phyloP scores from a whole-genome alignment of 805 yeast species.

The Yamadazyma paraphyllophila region DNA sequence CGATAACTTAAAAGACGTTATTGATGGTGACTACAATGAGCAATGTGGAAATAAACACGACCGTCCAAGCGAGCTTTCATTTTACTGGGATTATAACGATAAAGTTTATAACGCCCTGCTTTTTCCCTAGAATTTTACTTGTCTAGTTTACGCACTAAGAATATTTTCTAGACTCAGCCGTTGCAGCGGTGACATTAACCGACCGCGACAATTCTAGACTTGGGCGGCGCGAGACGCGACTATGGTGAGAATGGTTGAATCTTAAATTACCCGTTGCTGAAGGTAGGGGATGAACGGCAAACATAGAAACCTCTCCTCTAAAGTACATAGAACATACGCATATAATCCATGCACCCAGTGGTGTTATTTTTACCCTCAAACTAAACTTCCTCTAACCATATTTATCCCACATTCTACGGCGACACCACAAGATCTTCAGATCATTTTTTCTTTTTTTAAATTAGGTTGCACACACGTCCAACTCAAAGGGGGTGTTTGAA shows the following conservation, averaged over 20 bases:
- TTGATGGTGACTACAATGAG: slow-evolving; percentile 21
- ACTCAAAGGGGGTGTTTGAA: slow-evolving; percentile 3
- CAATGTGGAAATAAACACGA: slow-evolving; percentile 22
- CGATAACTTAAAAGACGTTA: slow-evolving; percentile 16
- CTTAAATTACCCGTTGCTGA: too few species aligned
- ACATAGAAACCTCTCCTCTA: too few species aligned
- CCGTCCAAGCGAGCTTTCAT: slow-evolving; percentile 26
- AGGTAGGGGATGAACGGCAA: too few species aligned
- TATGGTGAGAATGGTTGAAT: neutral
- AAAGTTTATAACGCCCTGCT: slow-evolving; percentile 5
- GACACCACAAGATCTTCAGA: neutral
- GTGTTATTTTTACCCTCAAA: too few species aligned
- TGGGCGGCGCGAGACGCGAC: neutral
- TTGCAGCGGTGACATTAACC: neutral
- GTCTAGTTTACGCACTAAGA: neutral
- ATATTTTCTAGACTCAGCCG: neutral
- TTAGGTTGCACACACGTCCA: slow-evolving; percentile 3
- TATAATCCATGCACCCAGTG: too few species aligned
- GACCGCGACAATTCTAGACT: neutral
- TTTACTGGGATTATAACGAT: slow-evolving; percentile 39
- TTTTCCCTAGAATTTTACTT: neutral
- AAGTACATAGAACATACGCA: too few species aligned
- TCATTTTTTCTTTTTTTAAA: neutral
- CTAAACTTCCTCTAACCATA: neutral
- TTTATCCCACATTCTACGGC: neutral